A percentile compares a stretch with the other conserved stretches of the same genome.
These are phyloP conservation scores for Entophlyctis luteolus DNA, from an alignment of 192 early-diverging fungal genomes.

Conservation along the genomic window DNA sequence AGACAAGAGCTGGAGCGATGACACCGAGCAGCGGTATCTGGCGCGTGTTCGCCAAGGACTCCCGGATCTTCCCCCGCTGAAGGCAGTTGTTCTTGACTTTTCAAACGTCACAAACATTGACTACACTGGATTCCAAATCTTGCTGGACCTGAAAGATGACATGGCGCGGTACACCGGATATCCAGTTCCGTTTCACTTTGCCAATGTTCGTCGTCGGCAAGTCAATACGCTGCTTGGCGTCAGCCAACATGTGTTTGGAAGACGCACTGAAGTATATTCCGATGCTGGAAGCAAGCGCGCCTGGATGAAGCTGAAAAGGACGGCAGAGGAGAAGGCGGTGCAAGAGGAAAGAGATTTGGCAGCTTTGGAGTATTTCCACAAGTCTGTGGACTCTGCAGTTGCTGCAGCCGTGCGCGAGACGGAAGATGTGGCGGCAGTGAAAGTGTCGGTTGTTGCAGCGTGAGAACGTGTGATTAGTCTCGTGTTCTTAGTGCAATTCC, in stretches of 20 bases:
- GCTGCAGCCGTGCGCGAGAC: background rate
- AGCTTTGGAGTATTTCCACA: background rate
- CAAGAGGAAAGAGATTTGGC: background rate
- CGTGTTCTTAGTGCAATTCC: no score
- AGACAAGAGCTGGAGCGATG: conserved; percentile 19
- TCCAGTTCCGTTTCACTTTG: conserved; percentile 54
- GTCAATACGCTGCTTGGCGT: conserved; percentile 16
- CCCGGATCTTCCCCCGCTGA: conserved; percentile 34
- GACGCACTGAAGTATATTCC: no score
- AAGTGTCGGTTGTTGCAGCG: no score
- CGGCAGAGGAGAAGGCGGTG: background rate
- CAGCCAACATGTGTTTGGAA: no score
- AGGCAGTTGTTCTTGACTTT: conserved; percentile 78
- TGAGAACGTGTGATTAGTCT: no score
- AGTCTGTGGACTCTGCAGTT: background rate
- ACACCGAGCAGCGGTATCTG: background rate
- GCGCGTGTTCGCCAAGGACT: background rate
- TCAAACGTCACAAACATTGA: conserved; percentile 74
- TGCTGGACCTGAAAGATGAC: conserved; percentile 64
- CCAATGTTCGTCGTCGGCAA: conserved; percentile 31
- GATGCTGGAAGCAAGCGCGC: background rate
- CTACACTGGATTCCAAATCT: conserved; percentile 69
- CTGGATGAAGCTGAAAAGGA: background rate
- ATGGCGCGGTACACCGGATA: conserved; percentile 49
- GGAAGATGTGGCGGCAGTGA: no score